phyloP scores from a whole-genome alignment of 345 rosid species.

The Carallia brachiata region DNA sequence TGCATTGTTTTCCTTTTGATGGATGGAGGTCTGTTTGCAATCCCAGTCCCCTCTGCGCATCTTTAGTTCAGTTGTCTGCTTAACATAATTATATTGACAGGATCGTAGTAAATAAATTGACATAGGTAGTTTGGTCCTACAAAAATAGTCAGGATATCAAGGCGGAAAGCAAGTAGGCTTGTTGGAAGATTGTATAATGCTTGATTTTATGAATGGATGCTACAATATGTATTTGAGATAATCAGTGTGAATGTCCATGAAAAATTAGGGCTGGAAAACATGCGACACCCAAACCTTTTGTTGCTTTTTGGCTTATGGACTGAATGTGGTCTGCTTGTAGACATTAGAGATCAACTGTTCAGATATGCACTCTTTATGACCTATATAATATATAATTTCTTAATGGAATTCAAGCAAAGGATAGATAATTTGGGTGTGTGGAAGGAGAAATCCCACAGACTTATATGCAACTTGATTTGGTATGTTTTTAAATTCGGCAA shows the following conservation, averaged over 20 bases:
- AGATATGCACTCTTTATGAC: too few species aligned
- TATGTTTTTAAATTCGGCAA: background rate
- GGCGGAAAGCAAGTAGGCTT: background rate
- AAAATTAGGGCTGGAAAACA: background rate
- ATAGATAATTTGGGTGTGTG: background rate
- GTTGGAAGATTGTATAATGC: background rate
- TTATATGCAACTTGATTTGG: background rate
- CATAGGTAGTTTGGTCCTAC: too few species aligned
- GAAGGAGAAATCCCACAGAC: background rate
- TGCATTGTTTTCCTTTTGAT: background rate
- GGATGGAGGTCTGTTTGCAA: background rate
- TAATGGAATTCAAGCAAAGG: background rate
- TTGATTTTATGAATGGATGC: background rate
- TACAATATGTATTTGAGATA: background rate
- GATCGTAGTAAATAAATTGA: too few species aligned
- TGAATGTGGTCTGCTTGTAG: too few species aligned
- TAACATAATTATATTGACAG: too few species aligned
- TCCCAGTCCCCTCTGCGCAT: background rate
- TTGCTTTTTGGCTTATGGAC: too few species aligned
- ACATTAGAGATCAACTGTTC: too few species aligned
- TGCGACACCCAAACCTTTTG: background rate
- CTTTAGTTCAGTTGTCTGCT: background rate
- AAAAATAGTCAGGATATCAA: background rate
- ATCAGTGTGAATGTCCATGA: background rate
- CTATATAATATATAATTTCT: background rate